These are phyloP conservation scores for Mycosarcoma mackinlayi DNA, from an alignment of 1,284 basidiomycete genomes.

Conservation along the genomic window DNA sequence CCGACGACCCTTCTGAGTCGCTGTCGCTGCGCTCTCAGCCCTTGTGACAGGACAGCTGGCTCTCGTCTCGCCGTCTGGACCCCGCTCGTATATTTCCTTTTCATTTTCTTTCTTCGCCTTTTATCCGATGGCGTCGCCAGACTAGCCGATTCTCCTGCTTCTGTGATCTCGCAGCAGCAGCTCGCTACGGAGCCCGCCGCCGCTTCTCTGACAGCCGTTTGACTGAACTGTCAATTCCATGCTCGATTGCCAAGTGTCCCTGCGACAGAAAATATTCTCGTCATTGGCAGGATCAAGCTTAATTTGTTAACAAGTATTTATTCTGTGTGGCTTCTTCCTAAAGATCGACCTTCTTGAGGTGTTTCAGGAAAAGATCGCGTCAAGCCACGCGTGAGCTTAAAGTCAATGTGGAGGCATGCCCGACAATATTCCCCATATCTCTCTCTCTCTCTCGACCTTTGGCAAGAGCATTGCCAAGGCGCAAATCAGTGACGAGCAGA, in stretches of 20 bases:
- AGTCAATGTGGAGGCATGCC: slow-evolving; percentile 30
- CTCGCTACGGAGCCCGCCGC: too few relatives aligned
- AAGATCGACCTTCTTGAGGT: slow-evolving; percentile 9
- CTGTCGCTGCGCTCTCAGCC: neutral
- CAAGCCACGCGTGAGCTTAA: slow-evolving; percentile 22
- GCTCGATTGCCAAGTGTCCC: too few relatives aligned
- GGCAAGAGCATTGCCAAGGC: too few relatives aligned
- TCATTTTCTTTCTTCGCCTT: neutral
- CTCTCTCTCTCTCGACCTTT: neutral
- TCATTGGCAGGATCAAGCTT: too few relatives aligned
- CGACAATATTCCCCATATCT: neutral
- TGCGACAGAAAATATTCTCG: too few relatives aligned
- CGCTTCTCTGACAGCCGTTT: too few relatives aligned
- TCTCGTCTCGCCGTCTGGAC: too few relatives aligned
- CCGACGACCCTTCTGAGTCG: slow-evolving; percentile 3
- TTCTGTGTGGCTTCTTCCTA: slow-evolving; percentile 8
- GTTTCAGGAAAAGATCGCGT: slow-evolving; percentile 14
- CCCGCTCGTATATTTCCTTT: neutral
- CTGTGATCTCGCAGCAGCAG: neutral
- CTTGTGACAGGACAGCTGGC: neutral
- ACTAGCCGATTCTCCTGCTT: neutral
- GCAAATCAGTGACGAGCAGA: too few relatives aligned
- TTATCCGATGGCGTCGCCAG: neutral
- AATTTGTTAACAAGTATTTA: too few relatives aligned
- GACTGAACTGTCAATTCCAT: too few relatives aligned